Evolutionary conservation across 2,329 filamentous ascomycete genomes (phyloP), one percentile per base, ranked within the genome.

Genomic region (Botrytis deweyae): DNA sequence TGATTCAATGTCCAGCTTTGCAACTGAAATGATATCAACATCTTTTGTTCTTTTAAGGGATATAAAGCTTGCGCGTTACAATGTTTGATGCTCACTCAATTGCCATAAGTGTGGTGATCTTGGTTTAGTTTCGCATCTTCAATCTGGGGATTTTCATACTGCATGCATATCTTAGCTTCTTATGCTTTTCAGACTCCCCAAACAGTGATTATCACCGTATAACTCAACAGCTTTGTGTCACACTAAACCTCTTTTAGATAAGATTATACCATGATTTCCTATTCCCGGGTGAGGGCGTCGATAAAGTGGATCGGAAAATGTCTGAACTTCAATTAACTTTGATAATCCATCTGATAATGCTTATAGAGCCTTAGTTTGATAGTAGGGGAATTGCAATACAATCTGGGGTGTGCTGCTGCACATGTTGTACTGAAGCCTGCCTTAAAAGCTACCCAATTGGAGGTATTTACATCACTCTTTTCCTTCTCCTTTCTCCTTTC

Each of bases 51-150:
- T 38, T 42, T 7, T 8, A 58, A 58, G 25, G 18, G 25, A 22
- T 40, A 22, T 40, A 18, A 42, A 33, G 36, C 36, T 58, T 40
- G 18, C n/a, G 36, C 18, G 65, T 29, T 58, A 14, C 38, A 36
- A 25, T 64, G 25, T 58, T 38, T 58, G 25, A 4, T 55, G 20
- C 40, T 42, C 46, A 29, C 33, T 58, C 46, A 22, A 22, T 58
- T 20, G 49, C 65, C 65, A 58, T 68, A 58, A 68, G 65, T 68
- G 40, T 58, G 65, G 49, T 40, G 49, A 42, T 4, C 36, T 58
- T 55, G 16, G 16, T 18, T 58, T 55, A 9, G 36, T 55, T 58
- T 42, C 29, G 0, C 46, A 20, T 55, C 65, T 42, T 58, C 36
- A 36, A 58, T 42, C 49, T 68, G 10, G 46, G 33, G 33, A 40